phyloP scores from a whole-genome alignment of 108 stramenopile species.

The Aurantiochytrium sp. region DNA sequence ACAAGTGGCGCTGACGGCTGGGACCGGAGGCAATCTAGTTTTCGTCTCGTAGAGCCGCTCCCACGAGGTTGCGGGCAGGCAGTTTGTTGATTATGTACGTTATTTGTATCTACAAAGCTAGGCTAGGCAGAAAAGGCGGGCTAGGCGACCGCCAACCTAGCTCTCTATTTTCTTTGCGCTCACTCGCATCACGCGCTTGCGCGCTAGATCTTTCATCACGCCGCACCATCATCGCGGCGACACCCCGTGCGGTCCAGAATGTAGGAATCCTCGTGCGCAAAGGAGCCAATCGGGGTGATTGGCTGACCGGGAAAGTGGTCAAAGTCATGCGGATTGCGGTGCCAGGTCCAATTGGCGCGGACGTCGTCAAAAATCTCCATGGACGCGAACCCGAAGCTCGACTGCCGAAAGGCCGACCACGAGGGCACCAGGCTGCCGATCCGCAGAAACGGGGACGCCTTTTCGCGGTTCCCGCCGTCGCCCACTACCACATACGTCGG shows the following conservation, averaged over 20 bases:
- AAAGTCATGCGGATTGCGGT: conserved; percentile 16
- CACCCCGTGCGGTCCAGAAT: neutral
- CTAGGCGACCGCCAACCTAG: too few relatives aligned
- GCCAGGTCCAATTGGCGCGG: conserved; percentile 65
- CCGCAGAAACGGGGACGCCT: conserved; percentile 54
- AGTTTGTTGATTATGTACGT: too few relatives aligned
- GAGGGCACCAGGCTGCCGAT: neutral
- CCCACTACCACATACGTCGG: conserved; percentile 76
- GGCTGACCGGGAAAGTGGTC: neutral
- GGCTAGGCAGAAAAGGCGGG: too few relatives aligned
- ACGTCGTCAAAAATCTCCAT: conserved; percentile 66
- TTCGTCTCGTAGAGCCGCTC: too few relatives aligned
- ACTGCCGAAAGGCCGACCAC: conserved; percentile 78
- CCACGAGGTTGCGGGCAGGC: too few relatives aligned
- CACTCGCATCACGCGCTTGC: neutral
- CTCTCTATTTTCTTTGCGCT: too few relatives aligned
- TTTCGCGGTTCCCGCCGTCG: conserved; percentile 78
- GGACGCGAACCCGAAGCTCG: conserved; percentile 76
- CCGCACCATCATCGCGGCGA: too few relatives aligned
- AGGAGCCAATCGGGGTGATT: neutral
- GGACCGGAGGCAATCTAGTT: too few relatives aligned
- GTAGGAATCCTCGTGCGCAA: neutral
- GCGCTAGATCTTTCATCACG: neutral
- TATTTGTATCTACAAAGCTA: too few relatives aligned
- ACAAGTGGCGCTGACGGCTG: too few relatives aligned